Evolutionary conservation across 441 rosid species (phyloP).

Genomic region (Mallotus japonicus): DNA sequence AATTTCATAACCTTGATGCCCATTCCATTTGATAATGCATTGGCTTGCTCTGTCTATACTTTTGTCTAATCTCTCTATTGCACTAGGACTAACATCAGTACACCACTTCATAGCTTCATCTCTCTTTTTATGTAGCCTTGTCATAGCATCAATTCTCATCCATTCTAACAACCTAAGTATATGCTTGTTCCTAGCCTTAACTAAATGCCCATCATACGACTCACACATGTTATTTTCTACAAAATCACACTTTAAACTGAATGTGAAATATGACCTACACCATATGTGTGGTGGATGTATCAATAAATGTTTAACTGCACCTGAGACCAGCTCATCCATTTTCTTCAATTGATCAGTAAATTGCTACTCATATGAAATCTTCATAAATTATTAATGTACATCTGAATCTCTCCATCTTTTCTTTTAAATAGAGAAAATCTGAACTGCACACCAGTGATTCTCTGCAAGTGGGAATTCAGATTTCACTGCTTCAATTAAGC

Average conservation of each 20-base stretch:
- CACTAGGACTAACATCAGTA: neutral
- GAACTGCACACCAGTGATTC: neutral
- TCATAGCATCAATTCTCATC: neutral
- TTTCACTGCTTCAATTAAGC: neutral
- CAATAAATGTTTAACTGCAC: neutral
- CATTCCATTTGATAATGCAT: neutral
- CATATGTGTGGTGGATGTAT: neutral
- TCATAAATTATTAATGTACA: neutral
- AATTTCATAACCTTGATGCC: neutral
- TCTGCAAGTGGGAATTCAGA: neutral
- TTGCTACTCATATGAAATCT: neutral
- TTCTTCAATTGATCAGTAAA: neutral
- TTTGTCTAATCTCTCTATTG: neutral
- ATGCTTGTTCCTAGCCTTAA: neutral
- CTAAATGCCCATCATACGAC: neutral
- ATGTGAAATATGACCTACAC: neutral
- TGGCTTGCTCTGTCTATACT: neutral
- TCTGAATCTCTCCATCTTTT: neutral
- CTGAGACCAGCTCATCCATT: fast-evolving
- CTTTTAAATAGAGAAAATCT: neutral
- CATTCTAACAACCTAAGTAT: neutral
- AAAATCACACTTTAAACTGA: neutral
- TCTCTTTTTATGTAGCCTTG: neutral
- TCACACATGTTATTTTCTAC: neutral
- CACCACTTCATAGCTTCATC: neutral